Base-by-base conservation (phyloP, 805 yeast genomes). In the Nakazawaea molendinolei region DNA sequence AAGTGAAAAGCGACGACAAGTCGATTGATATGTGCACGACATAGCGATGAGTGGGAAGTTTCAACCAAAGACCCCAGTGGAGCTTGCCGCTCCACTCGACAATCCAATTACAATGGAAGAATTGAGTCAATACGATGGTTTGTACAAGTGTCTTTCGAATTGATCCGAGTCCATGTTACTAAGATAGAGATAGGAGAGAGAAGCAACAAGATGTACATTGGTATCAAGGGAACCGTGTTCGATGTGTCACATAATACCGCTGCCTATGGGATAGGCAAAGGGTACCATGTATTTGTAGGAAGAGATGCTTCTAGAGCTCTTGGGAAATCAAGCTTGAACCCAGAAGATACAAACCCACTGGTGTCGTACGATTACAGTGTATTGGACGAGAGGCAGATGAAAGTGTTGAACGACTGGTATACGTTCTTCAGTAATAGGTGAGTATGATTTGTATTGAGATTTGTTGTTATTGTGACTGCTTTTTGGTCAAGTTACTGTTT, bases 231-330 rank as follows among this genome's bases (percentile, higher is more conserved):
- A 15, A 67, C 66, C 2, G 74, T 86, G 8, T 86, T 84, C 53
- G 95, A 86, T 49, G 95, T 86, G 8, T 70, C 84, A 0, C 52
- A 61, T 31, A 86, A 85, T 50, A 47, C 54, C 9, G 73, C 69
- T 12, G 79, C 78, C 26, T 86, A 86, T 52, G 95, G 95, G 0
- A 79, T 80, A 3, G 89, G 87, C 0, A 72, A 75, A 41, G 76
- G 79, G 16, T 86, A 86, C 56, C 77, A 76, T 48, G 74, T 67
- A 5, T 66, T 86, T 28, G 84, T 77, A 8, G 95, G 90, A 5
- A 74, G 71, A 44, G 95, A 86, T 46, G 84, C 85, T 16, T 74
- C 85, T 23, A 61, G 92, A 40, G 81, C 90, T 2, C 61, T 86
- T 36, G 95, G 84, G 2, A 72, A 78, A 48, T 77, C 85, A 36